Evolutionary conservation across 352 stramenopile genomes (phyloP).

Genomic region (Peronospora destructor): DNA sequence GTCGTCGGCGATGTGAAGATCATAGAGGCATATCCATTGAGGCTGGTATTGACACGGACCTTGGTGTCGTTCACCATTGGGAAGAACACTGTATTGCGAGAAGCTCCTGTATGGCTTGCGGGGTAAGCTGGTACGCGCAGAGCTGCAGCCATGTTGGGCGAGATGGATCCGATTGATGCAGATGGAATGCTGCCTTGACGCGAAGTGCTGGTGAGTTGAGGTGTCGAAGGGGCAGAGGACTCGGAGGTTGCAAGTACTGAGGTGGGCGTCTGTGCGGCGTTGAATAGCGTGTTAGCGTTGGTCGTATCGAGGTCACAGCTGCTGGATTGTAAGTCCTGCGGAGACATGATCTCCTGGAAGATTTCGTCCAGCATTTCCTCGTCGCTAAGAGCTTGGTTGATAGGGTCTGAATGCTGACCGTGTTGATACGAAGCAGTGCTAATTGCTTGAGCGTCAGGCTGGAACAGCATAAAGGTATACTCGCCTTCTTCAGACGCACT

Average conservation of each 20-base stretch:
- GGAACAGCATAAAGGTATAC: conserved; percentile 29
- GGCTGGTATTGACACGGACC: conserved; percentile 13
- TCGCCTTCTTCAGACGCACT: conserved; percentile 6
- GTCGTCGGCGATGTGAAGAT: conserved; percentile 25
- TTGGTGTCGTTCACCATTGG: conserved; percentile 23
- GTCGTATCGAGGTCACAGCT: conserved; percentile 3
- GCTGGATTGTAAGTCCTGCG: conserved; percentile 13
- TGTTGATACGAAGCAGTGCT: conserved; percentile 6
- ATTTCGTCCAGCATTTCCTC: conserved; percentile 41
- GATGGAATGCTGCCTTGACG: conserved; percentile 23
- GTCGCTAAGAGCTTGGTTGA: conserved; percentile 30
- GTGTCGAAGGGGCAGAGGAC: conserved; percentile 25
- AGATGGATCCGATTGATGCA: conserved; percentile 24
- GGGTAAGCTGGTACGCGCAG: conserved; percentile 21
- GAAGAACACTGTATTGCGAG: conserved; percentile 21
- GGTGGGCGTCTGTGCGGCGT: conserved; percentile 10
- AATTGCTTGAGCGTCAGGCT: conserved; percentile 8
- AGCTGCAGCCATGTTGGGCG: conserved; percentile 22
- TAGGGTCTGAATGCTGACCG: conserved; percentile 9
- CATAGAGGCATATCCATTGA: conserved; percentile 19
- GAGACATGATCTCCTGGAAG: conserved; percentile 35
- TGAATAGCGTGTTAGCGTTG: conserved; percentile 11
- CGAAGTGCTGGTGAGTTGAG: conserved; percentile 23
- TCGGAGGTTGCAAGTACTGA: conserved; percentile 13
- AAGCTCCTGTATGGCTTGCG: conserved; percentile 5